Conservation (phyloP, 495 filamentous ascomycete genomes). For the Pyronema omphalodes region DNA sequence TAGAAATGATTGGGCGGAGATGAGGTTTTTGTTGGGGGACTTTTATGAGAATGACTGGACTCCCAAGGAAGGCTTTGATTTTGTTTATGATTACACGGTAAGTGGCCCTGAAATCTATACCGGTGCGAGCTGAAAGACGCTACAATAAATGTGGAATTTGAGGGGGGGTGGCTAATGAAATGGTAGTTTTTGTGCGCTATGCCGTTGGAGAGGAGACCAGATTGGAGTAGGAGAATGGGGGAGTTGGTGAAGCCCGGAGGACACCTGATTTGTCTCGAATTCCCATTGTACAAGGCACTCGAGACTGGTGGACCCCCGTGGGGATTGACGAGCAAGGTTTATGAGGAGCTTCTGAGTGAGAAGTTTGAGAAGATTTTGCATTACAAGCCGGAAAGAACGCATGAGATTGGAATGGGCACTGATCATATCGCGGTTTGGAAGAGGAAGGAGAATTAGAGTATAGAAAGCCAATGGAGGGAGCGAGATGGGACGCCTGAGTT, state of each 20-base stretch:
- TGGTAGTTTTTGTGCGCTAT: slow-evolving; percentile 66
- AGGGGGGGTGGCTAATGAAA: not conserved
- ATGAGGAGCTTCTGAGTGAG: slow-evolving; percentile 36
- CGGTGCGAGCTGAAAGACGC: not conserved
- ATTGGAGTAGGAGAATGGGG: slow-evolving; percentile 50
- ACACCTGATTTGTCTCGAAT: slow-evolving; percentile 61
- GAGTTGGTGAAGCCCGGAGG: slow-evolving; percentile 44
- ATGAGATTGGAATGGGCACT: slow-evolving; percentile 42
- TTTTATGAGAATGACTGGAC: slow-evolving; percentile 55
- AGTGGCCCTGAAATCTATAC: slow-evolving; percentile 12
- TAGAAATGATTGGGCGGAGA: slow-evolving; percentile 7
- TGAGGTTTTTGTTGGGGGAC: slow-evolving; percentile 14
- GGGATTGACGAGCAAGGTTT: slow-evolving; percentile 41
- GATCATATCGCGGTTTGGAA: slow-evolving; percentile 42
- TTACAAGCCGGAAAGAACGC: slow-evolving; percentile 50
- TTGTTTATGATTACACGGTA: slow-evolving; percentile 77
- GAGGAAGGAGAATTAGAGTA: slow-evolving; percentile 6
- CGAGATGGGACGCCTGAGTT: too few relatives aligned
- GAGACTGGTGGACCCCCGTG: slow-evolving; percentile 51
- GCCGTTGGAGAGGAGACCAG: slow-evolving; percentile 39
- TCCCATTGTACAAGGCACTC: slow-evolving; percentile 50
- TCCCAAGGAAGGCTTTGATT: slow-evolving; percentile 41
- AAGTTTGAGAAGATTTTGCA: slow-evolving; percentile 38
- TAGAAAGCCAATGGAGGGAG: too few relatives aligned
- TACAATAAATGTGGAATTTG: not conserved